Evolutionary conservation across 805 yeast genomes (phyloP), one percentile per base, ranked within the genome.

Genomic region (Schizosaccharomyces cryophilus): DNA sequence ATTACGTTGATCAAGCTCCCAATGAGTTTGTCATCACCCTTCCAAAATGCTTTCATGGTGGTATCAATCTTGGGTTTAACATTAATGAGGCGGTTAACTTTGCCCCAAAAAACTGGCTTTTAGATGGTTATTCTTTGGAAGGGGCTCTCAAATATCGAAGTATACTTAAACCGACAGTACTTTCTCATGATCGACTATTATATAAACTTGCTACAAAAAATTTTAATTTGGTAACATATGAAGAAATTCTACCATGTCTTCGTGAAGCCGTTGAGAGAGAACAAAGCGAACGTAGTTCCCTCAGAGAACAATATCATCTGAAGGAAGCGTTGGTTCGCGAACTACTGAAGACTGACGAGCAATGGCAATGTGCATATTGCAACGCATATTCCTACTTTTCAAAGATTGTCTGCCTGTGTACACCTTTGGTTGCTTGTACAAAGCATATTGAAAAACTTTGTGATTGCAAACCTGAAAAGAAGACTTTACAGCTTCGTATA

Each of bases 41-140:
- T 67, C 96, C 96, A 1, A 83, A 83, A 69, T 94, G 90, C 13
- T 88, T 86, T 68, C 95, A 88, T 72, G 82, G 95, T 0, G 95
- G 95, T 0, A 87, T 88, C 71, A 87, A 88, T 66, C 80, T 82
- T 64, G 95, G 95, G 0, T 87, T 80, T 69, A 89, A 89, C 68
- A 63, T 71, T 48, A 68, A 66, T 61, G 75, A 72, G 62, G 75
- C 75, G 0, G 75, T 73, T 29, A 73, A 73, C 62, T 73, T 71
- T 61, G 74, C 74, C 1, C 74, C 75, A 6, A 67, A 69, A 2
- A 72, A 71, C 51, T 73, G 75, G 75, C 21, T 40, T 29, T 21
- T 35, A 13, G 68, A 71, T 13, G 69, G 68, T 6, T 66, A 42
- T 42, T 73, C 75, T 5, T 54, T 61, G 15, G 66, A 64, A 42